Conservation (phyloP, 2,329 filamentous ascomycete species). For the Pseudophaeomoniella oleicola region DNA sequence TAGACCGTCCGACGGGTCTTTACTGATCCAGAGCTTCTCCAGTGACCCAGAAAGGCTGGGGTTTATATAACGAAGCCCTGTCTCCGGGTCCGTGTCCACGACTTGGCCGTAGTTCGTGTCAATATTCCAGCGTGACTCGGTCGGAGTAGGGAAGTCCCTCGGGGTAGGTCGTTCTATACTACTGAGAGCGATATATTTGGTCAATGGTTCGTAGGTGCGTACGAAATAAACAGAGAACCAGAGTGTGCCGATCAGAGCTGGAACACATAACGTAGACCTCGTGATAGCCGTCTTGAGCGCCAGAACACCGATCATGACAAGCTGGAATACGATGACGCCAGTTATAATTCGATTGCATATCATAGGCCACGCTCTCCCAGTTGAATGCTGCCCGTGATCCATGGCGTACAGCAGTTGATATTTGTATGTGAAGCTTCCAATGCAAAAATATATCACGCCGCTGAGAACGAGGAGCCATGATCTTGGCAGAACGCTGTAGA, state of each 20-base stretch:
- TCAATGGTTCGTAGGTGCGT: constrained; percentile 71
- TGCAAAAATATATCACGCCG: constrained; percentile 60
- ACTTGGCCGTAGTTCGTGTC: constrained; percentile 26
- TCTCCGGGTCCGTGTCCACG: constrained; percentile 23
- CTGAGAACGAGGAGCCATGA: constrained; percentile 72
- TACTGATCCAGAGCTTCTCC: constrained; percentile 26
- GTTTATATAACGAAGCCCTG: constrained; percentile 30
- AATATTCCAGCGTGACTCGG: constrained; percentile 25
- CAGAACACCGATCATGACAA: constrained; percentile 79
- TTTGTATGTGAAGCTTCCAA: constrained; percentile 85
- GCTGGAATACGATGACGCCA: constrained; percentile 74
- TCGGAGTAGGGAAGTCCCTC: constrained; percentile 9
- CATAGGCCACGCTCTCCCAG: constrained; percentile 88
- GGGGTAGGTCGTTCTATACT: constrained; percentile 57
- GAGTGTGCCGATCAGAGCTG: constrained; percentile 63
- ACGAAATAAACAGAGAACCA: constrained; percentile 83
- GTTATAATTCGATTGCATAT: constrained; percentile 85
- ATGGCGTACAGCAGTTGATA: constrained; percentile 97
- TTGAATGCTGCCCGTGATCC: constrained; percentile 91
- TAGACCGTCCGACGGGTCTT: constrained; percentile 1
- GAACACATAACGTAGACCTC: constrained; percentile 57
- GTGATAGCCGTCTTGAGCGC: constrained; percentile 60
- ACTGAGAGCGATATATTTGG: constrained; percentile 79
- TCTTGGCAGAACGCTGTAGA: constrained; percentile 73
- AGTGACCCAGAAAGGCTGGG: constrained; percentile 29